Evolutionary conservation across 2,329 filamentous ascomycete species (phyloP), one percentile per base, ranked within the genome.

Genomic region (Fusarium sacchari): DNA sequence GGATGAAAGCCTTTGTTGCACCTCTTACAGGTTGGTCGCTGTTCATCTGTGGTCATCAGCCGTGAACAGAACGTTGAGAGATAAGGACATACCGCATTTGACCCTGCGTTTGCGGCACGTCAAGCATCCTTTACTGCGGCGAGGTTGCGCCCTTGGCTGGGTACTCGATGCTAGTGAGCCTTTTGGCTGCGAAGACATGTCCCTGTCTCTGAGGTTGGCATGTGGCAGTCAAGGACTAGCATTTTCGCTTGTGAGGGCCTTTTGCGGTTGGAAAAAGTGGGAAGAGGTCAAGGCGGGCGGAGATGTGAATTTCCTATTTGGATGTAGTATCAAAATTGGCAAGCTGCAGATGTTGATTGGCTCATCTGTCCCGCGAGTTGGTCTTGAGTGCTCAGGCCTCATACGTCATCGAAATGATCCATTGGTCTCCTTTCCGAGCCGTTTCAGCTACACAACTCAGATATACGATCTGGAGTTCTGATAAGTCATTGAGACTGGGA

Each of bases 51-150:
- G 2, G 26, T n/a, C 6, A 28, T 55, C 36, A 40, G 34, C 50
- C 6, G 15, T 18, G 24, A 30, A n/a, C 34, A n/a, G 20, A 18
- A 13, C 15, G 15, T 20, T 17, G 2, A 5, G 4, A 3, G 13
- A 6, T 4, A 6, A 36, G 5, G 26, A 42, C 49, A 10, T 42
- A 61, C 59, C 59, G 28, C 59, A 61, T 14, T 61, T 57, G 9
- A 61, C 49, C 49, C 13, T 61, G 4, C 59, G 59, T 30, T 34
- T 57, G 8, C 49, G 49, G 15, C 58, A 60, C 9, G 59, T 61
- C 24, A 57, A 17, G 37, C 59, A 61, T 22, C 59, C 59, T 30
- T 61, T 57, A 17, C 28, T 57, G 3, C 59, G 59, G 1, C 49
- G 20, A 10, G 49, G 49, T 10, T 28, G 37, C 5, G 11, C 49